Base-by-base conservation (phyloP, 1,139 yeast species). In the Petasospora rhodanensis region DNA sequence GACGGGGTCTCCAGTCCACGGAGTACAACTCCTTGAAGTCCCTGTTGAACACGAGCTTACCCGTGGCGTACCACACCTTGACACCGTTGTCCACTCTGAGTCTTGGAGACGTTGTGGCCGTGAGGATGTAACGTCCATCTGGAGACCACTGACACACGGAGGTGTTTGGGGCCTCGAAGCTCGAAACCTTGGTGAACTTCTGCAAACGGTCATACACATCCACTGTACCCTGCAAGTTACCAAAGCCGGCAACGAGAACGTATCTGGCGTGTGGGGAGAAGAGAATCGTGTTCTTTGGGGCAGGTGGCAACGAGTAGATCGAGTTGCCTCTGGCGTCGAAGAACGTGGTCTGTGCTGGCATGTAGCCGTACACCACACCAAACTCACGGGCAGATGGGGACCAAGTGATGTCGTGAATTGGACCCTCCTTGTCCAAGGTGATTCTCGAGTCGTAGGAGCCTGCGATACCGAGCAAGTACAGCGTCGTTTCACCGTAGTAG, bases 61-160 rank as follows among this genome's bases (percentile, higher is more conserved):
- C 98, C 43, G 79, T 70, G 41, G 80, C 87, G 58, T 91, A 95
- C 96, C 97, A 91, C 51, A 93, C 69, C 60, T 86, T 85, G 49
- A 82, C 78, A 36, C 97, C 93, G 58, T 93, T 93, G 59, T 93
- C 99, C 32, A 93, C 99, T 56, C 98, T 78, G 53, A 93, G 73
- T 53, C 99, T 74, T 43, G 99, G 99, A 15, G 96, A 79, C 0
- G 98, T 91, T 7, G 98, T 93, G 16, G 98, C 98, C 14, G 97
- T 89, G 58, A 93, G 66, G 40, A 93, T 79, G 55, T 73, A 86
- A 54, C 94, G 76, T 24, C 98, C 97, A 62, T 93, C 95, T n/a
- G 99, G 98, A 4, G 95, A 80, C 98, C 98, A 93, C 58, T 84
- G 87, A 59, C 96, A 89, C 29, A 82, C 94, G 18, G 95, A 82